phyloP scores from a whole-genome alignment of 495 filamentous ascomycete genomes.

The Penicillium diatomitis region DNA sequence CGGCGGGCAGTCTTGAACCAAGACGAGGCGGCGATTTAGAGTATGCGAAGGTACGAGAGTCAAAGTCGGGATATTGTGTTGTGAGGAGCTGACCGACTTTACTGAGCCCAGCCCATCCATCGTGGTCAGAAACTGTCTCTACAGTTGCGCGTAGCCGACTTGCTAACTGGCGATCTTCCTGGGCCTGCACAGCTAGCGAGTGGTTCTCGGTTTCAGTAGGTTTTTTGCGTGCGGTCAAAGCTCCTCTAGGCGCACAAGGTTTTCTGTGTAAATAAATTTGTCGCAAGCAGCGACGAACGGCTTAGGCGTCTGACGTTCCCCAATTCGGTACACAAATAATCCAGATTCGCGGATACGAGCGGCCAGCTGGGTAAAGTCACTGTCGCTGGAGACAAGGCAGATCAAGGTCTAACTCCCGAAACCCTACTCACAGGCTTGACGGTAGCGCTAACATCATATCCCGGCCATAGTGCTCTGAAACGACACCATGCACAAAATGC shows the following conservation, averaged over 20 bases:
- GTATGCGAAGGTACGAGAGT: slow-evolving; percentile 2
- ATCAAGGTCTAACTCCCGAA: background rate
- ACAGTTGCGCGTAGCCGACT: background rate
- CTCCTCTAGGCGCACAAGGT: background rate
- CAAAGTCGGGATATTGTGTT: slow-evolving; percentile 1
- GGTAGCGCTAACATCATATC: background rate
- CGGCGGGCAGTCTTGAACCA: background rate
- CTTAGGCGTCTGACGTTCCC: slow-evolving; percentile 1
- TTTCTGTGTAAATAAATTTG: slow-evolving; percentile 3
- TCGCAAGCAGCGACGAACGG: slow-evolving; percentile 6
- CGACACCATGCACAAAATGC: background rate
- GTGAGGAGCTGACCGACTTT: background rate
- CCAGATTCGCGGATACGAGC: slow-evolving; percentile 6
- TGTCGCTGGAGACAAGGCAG: background rate
- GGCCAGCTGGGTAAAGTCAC: background rate
- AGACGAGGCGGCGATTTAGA: background rate
- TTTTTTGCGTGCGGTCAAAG: background rate
- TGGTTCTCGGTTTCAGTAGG: background rate
- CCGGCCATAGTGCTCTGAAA: background rate
- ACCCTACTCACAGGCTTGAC: background rate
- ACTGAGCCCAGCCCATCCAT: slow-evolving; percentile 2
- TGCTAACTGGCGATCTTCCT: background rate
- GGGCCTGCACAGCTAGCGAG: background rate
- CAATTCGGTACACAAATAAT: slow-evolving; percentile 3
- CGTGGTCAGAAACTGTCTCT: slow-evolving; percentile 1